Evolutionary conservation across 108 stramenopile genomes (phyloP).

Genomic region (Discostella stelligeroides): DNA sequence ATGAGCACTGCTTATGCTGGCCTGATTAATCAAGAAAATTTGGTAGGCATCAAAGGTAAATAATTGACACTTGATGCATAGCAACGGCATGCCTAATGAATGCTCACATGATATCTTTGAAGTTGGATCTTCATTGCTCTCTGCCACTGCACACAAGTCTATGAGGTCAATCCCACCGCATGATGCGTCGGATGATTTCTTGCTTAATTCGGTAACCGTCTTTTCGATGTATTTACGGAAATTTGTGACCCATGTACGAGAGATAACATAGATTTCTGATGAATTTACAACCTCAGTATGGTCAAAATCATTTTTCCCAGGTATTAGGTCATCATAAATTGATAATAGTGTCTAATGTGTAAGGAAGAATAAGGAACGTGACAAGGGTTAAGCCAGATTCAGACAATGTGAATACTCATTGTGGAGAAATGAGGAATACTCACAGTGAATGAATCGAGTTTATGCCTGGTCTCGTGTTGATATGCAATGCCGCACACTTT

Average conservation of each 20-base stretch:
- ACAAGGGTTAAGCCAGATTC: background rate
- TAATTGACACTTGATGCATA: background rate
- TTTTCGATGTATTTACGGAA: constrained; percentile 36
- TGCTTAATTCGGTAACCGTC: constrained; percentile 8
- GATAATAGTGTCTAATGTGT: constrained; percentile 18
- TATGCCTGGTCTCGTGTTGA: constrained; percentile 29
- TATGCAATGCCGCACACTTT: constrained; percentile 24
- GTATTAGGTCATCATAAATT: constrained; percentile 29
- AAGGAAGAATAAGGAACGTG: background rate
- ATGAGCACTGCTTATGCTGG: constrained; percentile 42
- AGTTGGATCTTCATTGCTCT: constrained; percentile 38
- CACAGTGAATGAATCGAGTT: constrained; percentile 25
- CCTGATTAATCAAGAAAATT: constrained; percentile 19
- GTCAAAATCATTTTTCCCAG: constrained; percentile 38
- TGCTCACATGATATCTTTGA: constrained; percentile 59
- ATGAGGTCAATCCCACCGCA: constrained; percentile 25
- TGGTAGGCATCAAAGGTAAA: constrained; percentile 1
- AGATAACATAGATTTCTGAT: constrained; percentile 28
- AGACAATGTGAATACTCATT: background rate
- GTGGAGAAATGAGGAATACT: background rate
- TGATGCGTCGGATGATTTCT: background rate
- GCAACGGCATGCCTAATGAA: background rate
- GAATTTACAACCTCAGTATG: background rate
- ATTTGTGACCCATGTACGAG: constrained; percentile 34
- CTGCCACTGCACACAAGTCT: constrained; percentile 6